These are phyloP conservation scores for Diaporthe ilicicola DNA, from an alignment of 2,329 filamentous ascomycete genomes.

Conservation along the genomic window DNA sequence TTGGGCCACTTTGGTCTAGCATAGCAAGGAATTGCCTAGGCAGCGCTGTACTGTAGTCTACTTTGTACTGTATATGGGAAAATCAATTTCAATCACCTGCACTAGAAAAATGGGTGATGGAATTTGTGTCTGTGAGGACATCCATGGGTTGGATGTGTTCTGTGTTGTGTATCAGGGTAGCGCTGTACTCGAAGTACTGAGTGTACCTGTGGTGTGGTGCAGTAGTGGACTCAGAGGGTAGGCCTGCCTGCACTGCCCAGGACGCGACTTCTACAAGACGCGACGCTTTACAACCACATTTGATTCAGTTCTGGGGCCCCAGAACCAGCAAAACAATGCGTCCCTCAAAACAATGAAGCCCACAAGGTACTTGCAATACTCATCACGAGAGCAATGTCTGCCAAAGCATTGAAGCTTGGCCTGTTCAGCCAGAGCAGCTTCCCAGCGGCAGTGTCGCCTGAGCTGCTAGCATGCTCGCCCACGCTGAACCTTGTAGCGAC, in stretches of 20 bases:
- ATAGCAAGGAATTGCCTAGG: neutral
- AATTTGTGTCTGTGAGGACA: neutral
- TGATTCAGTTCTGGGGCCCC: neutral
- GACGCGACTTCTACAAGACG: conserved; percentile 1
- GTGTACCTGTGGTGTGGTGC: neutral
- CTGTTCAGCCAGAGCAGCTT: conserved; percentile 67
- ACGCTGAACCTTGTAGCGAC: conserved; percentile 85
- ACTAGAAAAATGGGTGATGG: neutral
- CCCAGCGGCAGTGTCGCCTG: conserved; percentile 60
- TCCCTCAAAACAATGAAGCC: conserved; percentile 17
- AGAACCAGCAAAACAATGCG: neutral
- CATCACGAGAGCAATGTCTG: conserved; percentile 29
- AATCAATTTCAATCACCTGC: neutral
- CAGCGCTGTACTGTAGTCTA: neutral
- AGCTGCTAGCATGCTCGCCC: conserved; percentile 79
- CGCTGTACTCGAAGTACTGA: neutral
- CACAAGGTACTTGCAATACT: neutral
- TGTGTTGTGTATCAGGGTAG: neutral
- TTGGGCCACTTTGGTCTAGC: neutral
- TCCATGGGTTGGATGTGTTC: neutral
- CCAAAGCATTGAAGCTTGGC: conserved; percentile 46
- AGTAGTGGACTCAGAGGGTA: too few species aligned
- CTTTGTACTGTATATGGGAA: neutral
- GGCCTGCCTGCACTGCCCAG: neutral
- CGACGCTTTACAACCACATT: neutral